Base-by-base conservation (phyloP, 352 stramenopile genomes). In the Globisporangium perplexum region DNA sequence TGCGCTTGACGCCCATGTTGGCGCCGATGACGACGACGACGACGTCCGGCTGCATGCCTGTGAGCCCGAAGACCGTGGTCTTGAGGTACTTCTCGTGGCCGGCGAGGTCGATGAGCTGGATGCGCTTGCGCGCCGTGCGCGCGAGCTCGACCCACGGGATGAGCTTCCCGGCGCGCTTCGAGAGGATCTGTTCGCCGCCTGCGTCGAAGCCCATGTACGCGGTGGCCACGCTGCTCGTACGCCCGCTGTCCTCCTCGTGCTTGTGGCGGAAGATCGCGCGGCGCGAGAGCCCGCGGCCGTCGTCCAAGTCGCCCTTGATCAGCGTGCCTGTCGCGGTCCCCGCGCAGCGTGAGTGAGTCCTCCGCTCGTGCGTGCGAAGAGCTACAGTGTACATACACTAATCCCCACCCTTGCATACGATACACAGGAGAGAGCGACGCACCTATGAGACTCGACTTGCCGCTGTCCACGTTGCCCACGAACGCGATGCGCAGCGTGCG, bases 31-130 rank as follows among this genome's bases (percentile, higher is more conserved):
- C 80, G 20, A 99, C 93, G 3, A 98, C 75, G 10, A 93, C 88
- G 53, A 98, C 96, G 72, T 98, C 95, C 7, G 95, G 93, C 62
- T 98, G 92, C 74, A 97, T 97, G 28, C 91, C 95, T 14, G 95
- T 98, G 30, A 99, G 89, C 7, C 97, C 97, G 77, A 98, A 98
- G 46, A 99, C 97, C 18, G 96, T 99, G 36, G 97, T 99, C 78
- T 99, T 99, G 38, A 99, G 78, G 73, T 99, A 99, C 62, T 98
- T 98, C 58, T 99, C 96, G 65, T 99, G 97, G 14, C 97, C 77
- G 0, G 84, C 84, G 50, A 95, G 62, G 49, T 95, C 84, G 51
- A 95, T 95, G n/a, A 95, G 65, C 62, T 95, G 84, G 44, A 95
- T 85, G 23, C 83, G 74, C 56, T 93, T 93, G 70, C 88, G 69